phyloP scores from a whole-genome alignment of 2,329 filamentous ascomycete species.

The Alternaria solani region DNA sequence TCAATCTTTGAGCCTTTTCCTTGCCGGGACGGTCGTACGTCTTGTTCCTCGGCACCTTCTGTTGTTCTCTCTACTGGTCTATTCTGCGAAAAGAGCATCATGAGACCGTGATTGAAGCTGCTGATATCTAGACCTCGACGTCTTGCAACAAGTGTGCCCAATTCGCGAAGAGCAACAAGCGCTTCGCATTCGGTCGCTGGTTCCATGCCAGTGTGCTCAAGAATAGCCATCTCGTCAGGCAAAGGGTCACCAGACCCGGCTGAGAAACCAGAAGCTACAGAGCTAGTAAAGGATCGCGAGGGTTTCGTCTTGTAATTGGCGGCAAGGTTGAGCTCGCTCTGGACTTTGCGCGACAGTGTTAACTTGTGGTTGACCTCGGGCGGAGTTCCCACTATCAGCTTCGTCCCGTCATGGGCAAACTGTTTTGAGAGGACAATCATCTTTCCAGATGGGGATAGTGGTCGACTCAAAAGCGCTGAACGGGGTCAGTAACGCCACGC shows the following conservation, averaged over 20 bases:
- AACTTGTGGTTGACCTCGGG: constrained; percentile 23
- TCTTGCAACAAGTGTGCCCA: constrained; percentile 46
- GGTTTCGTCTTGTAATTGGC: constrained; percentile 14
- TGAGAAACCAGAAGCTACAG: constrained; percentile 45
- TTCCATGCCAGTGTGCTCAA: constrained; percentile 10
- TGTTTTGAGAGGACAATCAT: constrained; percentile 52
- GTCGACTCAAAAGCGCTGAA: constrained; percentile 37
- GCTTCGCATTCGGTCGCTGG: constrained; percentile 39
- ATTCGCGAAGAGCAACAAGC: constrained; percentile 44
- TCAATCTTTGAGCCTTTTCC: neutral
- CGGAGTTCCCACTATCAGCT: constrained; percentile 46
- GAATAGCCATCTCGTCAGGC: constrained; percentile 36
- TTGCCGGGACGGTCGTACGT: neutral
- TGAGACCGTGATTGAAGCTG: constrained; percentile 44
- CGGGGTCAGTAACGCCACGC: neutral
- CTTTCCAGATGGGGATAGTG: constrained; percentile 49
- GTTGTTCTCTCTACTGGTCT: constrained; percentile 3
- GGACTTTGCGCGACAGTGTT: constrained; percentile 38
- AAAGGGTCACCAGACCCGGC: constrained; percentile 41
- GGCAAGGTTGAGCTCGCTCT: constrained; percentile 41
- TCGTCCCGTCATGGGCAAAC: constrained; percentile 38
- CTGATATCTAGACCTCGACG: constrained; percentile 46
- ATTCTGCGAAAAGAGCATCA: constrained; percentile 40
- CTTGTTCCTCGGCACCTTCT: neutral
- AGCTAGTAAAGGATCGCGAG: constrained; percentile 17